phyloP scores from a whole-genome alignment of 2,329 filamentous ascomycete species.

The Phialemoniopsis sp. region DNA sequence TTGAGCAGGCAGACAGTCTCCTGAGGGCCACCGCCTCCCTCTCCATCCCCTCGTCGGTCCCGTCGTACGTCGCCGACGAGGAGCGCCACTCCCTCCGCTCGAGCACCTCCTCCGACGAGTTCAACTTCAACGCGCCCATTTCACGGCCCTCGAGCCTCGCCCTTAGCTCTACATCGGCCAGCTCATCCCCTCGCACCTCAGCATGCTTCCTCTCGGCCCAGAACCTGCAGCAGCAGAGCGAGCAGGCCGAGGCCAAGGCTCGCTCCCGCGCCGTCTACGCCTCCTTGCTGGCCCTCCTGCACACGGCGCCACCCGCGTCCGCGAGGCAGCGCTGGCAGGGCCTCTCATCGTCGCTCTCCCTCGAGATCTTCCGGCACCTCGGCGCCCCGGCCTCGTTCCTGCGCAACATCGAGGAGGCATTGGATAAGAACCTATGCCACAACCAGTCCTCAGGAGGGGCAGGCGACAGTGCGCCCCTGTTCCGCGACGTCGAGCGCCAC shows the following conservation, averaged over 20 bases:
- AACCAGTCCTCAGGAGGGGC: conserved; percentile 26
- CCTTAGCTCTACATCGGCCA: conserved; percentile 43
- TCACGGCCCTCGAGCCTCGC: conserved; percentile 49
- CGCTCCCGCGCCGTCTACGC: conserved; percentile 46
- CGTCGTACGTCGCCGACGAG: conserved; percentile 22
- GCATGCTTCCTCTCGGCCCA: conserved; percentile 28
- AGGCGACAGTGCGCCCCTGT: neutral
- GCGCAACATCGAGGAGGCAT: conserved; percentile 42
- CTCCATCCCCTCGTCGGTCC: conserved; percentile 11
- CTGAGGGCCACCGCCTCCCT: conserved; percentile 24
- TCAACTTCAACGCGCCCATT: conserved; percentile 42
- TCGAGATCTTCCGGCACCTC: conserved; percentile 56
- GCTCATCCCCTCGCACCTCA: conserved; percentile 47
- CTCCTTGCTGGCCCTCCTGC: conserved; percentile 50
- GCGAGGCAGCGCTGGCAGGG: conserved; percentile 41
- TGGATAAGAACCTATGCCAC: conserved; percentile 38
- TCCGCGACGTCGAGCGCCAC: conserved; percentile 39
- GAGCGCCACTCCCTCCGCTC: conserved; percentile 13
- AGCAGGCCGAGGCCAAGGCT: conserved; percentile 32
- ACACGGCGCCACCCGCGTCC: conserved; percentile 39
- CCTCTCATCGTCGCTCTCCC: conserved; percentile 47
- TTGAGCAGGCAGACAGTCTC: conserved; percentile 46
- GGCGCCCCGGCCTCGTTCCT: conserved; percentile 45
- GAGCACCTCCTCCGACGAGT: conserved; percentile 24
- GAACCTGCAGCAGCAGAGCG: conserved; percentile 22